These are phyloP conservation scores for Striga hermonthica DNA, from an alignment of 305 asterid genomes.

Conservation along the genomic window DNA sequence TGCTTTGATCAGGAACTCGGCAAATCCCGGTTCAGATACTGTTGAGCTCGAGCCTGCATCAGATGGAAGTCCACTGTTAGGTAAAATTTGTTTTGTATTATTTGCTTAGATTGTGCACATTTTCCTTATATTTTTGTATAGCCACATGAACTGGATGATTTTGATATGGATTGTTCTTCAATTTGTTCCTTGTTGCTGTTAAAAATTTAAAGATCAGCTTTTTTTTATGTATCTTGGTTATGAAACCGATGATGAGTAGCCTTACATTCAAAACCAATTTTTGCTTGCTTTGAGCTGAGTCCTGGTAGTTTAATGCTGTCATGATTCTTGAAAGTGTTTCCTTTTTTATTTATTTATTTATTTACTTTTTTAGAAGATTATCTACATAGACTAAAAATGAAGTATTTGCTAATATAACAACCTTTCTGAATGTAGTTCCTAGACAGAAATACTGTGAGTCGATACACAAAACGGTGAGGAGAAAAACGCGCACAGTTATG, in stretches of 20 bases:
- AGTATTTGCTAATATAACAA: background rate
- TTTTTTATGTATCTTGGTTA: no score
- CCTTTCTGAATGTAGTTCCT: slow-evolving; percentile 62
- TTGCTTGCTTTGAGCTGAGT: background rate
- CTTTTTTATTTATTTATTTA: background rate
- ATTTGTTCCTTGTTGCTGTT: no score
- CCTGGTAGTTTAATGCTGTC: background rate
- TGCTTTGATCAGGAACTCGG: slow-evolving; percentile 63
- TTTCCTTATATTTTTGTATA: slow-evolving; percentile 5
- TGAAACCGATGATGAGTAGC: no score
- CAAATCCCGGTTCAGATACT: slow-evolving; percentile 67
- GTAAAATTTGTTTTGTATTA: slow-evolving; percentile 39
- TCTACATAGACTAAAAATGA: slow-evolving; percentile 16
- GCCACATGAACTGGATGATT: background rate
- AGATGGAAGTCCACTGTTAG: slow-evolving; percentile 87
- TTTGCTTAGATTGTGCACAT: background rate
- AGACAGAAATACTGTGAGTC: slow-evolving; percentile 95
- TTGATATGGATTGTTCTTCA: no score
- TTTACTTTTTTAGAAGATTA: background rate
- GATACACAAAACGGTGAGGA: slow-evolving; percentile 78
- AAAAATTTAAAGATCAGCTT: no score
- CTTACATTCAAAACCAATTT: no score
- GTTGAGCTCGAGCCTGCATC: slow-evolving; percentile 93
- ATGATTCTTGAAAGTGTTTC: slow-evolving; percentile 10
- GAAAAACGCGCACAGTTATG: slow-evolving; percentile 94